Percentiles rank a stretch among this genome's conserved stretches.
Conservation (phyloP, 1,139 yeast species). For the Ogataea hybrid region DNA sequence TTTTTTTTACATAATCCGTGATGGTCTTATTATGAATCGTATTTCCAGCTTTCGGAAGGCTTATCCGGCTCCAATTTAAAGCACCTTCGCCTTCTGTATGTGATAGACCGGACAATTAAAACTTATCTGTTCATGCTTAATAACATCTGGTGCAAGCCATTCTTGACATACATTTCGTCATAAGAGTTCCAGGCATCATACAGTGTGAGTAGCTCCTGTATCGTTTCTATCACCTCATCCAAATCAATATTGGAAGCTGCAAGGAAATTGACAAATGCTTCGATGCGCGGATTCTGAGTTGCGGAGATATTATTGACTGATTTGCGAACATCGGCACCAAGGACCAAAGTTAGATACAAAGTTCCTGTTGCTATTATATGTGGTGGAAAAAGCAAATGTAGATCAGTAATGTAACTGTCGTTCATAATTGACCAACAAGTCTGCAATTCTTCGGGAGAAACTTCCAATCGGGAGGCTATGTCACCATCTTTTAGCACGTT, state of each 20-base stretch:
- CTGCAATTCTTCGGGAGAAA: conserved; percentile 73
- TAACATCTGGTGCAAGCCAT: conserved; percentile 25
- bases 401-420: conserved; percentile 86
- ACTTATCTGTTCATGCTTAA: conserved; percentile 14
- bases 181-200: conserved; percentile 85
- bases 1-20: conserved; percentile 3
- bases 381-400: conserved; percentile 81
- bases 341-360: conserved; percentile 67
- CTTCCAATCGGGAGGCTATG: conserved; percentile 32
- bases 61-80: neutral
- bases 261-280: conserved; percentile 60
- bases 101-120: no score
- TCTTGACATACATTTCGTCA: conserved; percentile 49
- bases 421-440: conserved; percentile 87
- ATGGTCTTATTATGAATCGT: neutral
- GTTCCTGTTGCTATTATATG: conserved; percentile 86
- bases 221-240: conserved; percentile 72
- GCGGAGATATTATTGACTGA: neutral
- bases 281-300: conserved; percentile 33
- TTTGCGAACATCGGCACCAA: conserved; percentile 37
- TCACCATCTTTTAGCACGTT: conserved; percentile 38
- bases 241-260: conserved; percentile 76
- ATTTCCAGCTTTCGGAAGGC: neutral
- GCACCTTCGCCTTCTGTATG: neutral
- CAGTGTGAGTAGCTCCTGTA: conserved; percentile 75